phyloP scores from a whole-genome alignment of 495 filamentous ascomycete species.

The Monascus purpureus region DNA sequence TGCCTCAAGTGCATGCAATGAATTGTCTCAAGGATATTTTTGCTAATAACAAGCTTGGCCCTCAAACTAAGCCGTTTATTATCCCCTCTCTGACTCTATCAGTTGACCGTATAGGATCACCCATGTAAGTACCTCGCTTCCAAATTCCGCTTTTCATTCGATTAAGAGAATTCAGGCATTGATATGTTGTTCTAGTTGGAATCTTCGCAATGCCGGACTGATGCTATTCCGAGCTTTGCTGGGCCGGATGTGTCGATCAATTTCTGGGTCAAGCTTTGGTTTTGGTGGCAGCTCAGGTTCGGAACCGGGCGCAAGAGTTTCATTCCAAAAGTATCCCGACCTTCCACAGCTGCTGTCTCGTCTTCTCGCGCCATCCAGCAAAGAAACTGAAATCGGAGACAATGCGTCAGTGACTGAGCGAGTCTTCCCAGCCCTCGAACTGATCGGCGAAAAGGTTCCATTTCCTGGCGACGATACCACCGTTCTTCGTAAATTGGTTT shows the following conservation, averaged over 20 bases:
- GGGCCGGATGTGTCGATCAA: conserved; percentile 42
- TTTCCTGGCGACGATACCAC: conserved; percentile 15
- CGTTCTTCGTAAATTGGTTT: conserved; percentile 20
- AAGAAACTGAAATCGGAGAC: conserved; percentile 17
- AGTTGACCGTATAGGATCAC: conserved; percentile 49
- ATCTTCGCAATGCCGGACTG: conserved; percentile 82
- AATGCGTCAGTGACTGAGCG: conserved; percentile 45
- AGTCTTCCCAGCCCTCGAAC: conserved; percentile 77
- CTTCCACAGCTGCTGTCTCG: conserved; percentile 52
- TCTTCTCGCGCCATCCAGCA: conserved; percentile 39
- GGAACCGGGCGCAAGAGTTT: conserved; percentile 27
- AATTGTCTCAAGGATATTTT: conserved; percentile 87
- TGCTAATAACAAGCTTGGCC: conserved; percentile 55
- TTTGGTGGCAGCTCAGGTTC: conserved; percentile 30
- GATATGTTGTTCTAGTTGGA: conserved; percentile 57
- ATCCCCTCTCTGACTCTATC: conserved; percentile 61
- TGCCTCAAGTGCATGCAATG: conserved; percentile 87
- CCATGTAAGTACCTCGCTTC: conserved; percentile 32
- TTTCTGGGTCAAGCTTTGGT: conserved; percentile 17
- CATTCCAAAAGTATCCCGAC: conserved; percentile 52
- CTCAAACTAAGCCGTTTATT: conserved; percentile 50
- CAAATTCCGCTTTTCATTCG: neutral
- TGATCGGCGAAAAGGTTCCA: conserved; percentile 46
- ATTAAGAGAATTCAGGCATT: no score
- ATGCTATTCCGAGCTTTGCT: conserved; percentile 77